phyloP scores from a whole-genome alignment of 257 asterid species.

The Gentiana macrophylla region DNA sequence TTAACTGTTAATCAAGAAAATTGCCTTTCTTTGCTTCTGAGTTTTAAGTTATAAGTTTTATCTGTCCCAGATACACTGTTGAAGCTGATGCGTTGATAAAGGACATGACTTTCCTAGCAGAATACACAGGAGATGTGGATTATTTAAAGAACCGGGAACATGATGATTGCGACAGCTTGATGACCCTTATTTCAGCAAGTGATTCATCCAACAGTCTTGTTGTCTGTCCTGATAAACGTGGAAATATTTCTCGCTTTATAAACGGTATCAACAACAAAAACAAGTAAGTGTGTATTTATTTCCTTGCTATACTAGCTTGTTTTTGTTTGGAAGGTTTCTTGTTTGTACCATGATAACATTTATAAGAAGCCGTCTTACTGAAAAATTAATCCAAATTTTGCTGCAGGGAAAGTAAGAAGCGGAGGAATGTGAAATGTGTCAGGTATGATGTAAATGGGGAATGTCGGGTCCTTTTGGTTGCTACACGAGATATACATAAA shows the following conservation, averaged over 20 bases:
- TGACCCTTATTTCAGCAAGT: constrained; percentile 72
- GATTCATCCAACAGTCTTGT: constrained; percentile 54
- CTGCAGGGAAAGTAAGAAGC: constrained; percentile 76
- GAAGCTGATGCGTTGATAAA: constrained; percentile 82
- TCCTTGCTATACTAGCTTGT: not conserved
- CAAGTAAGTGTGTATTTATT: constrained; percentile 33
- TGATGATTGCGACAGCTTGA: constrained; percentile 81
- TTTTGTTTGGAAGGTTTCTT: not conserved
- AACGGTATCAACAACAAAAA: constrained; percentile 80
- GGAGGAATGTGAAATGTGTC: constrained; percentile 78
- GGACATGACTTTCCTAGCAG: constrained; percentile 71
- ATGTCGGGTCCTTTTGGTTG: constrained; percentile 59
- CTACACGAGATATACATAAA: constrained; percentile 60
- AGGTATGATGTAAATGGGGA: constrained; percentile 56
- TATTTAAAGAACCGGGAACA: constrained; percentile 57
- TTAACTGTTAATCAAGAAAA: not conserved
- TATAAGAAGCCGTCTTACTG: not conserved
- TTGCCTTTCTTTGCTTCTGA: too few relatives aligned
- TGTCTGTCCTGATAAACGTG: constrained; percentile 82
- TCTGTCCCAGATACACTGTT: constrained; percentile 62
- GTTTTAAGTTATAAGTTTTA: not conserved
- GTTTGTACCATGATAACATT: constrained; percentile 3
- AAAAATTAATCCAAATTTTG: constrained; percentile 15
- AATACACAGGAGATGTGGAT: constrained; percentile 83
- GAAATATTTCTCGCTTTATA: constrained; percentile 72